Conservation (phyloP, 768 basidiomycete genomes). For the Fistulinella prunicolor region DNA sequence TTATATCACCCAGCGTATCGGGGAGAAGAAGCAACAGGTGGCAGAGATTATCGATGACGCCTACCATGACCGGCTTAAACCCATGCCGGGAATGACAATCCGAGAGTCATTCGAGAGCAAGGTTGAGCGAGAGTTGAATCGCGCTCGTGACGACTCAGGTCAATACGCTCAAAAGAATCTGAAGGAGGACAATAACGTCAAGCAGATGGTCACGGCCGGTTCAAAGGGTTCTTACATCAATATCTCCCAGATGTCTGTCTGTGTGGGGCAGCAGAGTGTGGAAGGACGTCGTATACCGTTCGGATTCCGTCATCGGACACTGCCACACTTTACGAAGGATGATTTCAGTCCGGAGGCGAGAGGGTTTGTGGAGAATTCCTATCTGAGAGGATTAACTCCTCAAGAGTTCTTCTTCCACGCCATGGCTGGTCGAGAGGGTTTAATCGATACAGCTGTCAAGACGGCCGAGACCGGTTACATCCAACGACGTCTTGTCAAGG, state of each 20-base stretch:
- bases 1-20: constrained; percentile 79
- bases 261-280: constrained; percentile 97
- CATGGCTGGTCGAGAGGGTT: constrained; percentile 98
- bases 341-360: constrained; percentile 98
- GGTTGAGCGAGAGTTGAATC: constrained; percentile 88
- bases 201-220: constrained; percentile 99
- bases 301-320: constrained; percentile 93
- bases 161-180: constrained; percentile 95
- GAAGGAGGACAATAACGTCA: constrained; percentile 99
- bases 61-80: constrained; percentile 81
- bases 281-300: constrained; percentile 98
- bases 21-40: constrained; percentile 79
- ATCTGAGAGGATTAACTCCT: constrained; percentile 91
- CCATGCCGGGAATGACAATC: constrained; percentile 97
- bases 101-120: constrained; percentile 96
- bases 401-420: constrained; percentile 99
- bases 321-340: constrained; percentile 98
- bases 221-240: constrained; percentile 99
- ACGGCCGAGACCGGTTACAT: constrained; percentile 99
- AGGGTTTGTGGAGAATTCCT: constrained; percentile 99
- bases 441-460: constrained; percentile 99
- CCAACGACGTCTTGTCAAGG: constrained; percentile 96
- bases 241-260: constrained; percentile 99
- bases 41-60: constrained; percentile 76
- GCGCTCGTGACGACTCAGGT: constrained; percentile 94